Evolutionary conservation across 768 basidiomycete genomes (phyloP).

Genomic region (Rhizopogon salebrosus): DNA sequence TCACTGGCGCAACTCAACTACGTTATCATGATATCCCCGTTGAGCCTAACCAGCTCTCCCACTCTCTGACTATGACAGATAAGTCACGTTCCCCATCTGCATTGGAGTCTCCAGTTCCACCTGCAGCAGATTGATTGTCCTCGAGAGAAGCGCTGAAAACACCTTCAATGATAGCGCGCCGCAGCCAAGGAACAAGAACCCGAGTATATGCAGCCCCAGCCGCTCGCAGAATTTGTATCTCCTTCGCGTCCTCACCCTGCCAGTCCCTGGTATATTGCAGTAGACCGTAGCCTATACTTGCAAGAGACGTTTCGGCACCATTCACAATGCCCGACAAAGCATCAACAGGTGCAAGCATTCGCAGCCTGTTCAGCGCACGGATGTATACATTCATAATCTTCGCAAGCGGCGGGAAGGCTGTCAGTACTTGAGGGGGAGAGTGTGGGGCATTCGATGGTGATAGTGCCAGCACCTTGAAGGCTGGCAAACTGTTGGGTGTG

Average conservation of each 20-base stretch:
- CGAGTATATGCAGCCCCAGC: slow-evolving; percentile 54
- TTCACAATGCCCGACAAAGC: slow-evolving; percentile 45
- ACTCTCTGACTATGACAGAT: slow-evolving; percentile 10
- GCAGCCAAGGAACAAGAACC: slow-evolving; percentile 66
- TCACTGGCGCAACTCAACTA: background rate
- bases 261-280: slow-evolving; percentile 38
- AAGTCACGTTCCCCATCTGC: slow-evolving; percentile 4
- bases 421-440: slow-evolving; percentile 65
- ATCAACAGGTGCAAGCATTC: slow-evolving; percentile 69
- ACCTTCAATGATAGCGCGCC: slow-evolving; percentile 66
- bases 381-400: slow-evolving; percentile 68
- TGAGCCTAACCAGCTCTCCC: slow-evolving; percentile 25
- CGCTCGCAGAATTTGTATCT: slow-evolving; percentile 36
- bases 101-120: background rate
- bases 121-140: slow-evolving; percentile 6
- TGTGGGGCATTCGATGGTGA: slow-evolving; percentile 38
- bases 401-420: slow-evolving; percentile 74
- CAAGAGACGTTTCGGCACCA: slow-evolving; percentile 50
- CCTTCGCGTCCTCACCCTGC: slow-evolving; percentile 30
- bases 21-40: slow-evolving; percentile 2
- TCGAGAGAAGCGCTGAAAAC: slow-evolving; percentile 48
- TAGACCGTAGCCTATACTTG: slow-evolving; percentile 39
- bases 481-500: slow-evolving; percentile 26
- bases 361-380: slow-evolving; percentile 70
- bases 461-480: slow-evolving; percentile 15